These are phyloP conservation scores for Puccinia polysora DNA, from an alignment of 1,284 basidiomycete species.

Conservation along the genomic window DNA sequence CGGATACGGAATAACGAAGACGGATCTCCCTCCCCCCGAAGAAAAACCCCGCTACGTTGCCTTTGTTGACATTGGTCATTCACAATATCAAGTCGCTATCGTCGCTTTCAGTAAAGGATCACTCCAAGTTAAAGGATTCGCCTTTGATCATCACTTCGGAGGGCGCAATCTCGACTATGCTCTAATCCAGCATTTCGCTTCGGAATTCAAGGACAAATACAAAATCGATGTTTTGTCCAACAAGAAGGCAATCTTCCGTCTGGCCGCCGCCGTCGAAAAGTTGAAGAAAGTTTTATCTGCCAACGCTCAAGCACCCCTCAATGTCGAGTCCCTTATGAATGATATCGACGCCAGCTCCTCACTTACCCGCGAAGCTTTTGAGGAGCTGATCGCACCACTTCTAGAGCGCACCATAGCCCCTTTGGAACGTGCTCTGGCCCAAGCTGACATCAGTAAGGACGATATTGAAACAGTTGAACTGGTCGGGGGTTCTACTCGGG, in stretches of 20 bases:
- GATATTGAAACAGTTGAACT: conserved; percentile 66
- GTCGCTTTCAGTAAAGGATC: conserved; percentile 88
- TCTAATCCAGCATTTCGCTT: conserved; percentile 76
- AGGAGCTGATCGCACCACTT: conserved; percentile 60
- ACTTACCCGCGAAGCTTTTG: conserved; percentile 62
- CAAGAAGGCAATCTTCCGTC: conserved; percentile 86
- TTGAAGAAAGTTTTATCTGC: conserved; percentile 72
- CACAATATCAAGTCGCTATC: conserved; percentile 74
- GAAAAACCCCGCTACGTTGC: conserved; percentile 77
- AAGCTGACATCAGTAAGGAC: conserved; percentile 61
- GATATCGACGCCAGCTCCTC: conserved; percentile 69
- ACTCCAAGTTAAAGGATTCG: conserved; percentile 74
- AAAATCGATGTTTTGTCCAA: conserved; percentile 85
- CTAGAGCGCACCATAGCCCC: conserved; percentile 61
- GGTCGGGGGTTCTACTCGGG: conserved; percentile 65
- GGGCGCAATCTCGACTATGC: conserved; percentile 88
- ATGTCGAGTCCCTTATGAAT: conserved; percentile 88
- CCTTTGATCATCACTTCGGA: conserved; percentile 83
- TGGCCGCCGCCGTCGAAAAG: conserved; percentile 70
- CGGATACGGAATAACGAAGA: conserved; percentile 93
- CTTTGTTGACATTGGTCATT: conserved; percentile 89
- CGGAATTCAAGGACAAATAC: conserved; percentile 87
- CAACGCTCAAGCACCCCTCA: conserved; percentile 76
- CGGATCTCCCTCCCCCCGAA: conserved; percentile 72
- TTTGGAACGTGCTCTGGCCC: conserved; percentile 60